Evolutionary conservation across 164 flowering plant species (phyloP).

Genomic region (Annona cherimola): DNA sequence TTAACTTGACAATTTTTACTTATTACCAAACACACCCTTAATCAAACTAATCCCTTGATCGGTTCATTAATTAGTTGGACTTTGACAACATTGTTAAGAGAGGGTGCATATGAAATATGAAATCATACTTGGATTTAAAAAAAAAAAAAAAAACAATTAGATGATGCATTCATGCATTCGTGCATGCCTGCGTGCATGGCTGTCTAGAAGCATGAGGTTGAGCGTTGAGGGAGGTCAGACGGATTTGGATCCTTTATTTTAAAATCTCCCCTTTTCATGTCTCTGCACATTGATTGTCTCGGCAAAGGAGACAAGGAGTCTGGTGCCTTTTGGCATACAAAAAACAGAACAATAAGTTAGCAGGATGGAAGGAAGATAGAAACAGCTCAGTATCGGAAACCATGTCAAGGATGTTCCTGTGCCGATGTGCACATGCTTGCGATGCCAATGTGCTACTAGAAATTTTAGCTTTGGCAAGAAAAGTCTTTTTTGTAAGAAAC

Average conservation of each 20-base stretch:
- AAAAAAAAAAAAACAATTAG: too few species aligned
- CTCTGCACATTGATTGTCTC: slow-evolving; percentile 6
- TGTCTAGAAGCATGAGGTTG: not conserved
- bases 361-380: not conserved
- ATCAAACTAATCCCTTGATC: too few species aligned
- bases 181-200: not conserved
- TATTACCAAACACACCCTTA: too few species aligned
- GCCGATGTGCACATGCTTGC: not conserved
- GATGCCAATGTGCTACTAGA: too few species aligned
- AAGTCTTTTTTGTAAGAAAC: too few species aligned
- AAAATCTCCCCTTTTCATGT: too few species aligned
- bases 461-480: too few species aligned
- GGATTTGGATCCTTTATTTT: not conserved
- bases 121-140: too few species aligned
- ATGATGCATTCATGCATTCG: not conserved
- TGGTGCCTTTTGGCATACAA: slow-evolving; percentile 2
- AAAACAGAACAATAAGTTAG: not conserved
- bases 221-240: not conserved
- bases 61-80: too few species aligned
- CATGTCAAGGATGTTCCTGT: not conserved
- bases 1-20: too few species aligned
- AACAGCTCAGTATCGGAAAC: not conserved
- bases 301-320: slow-evolving; percentile 1
- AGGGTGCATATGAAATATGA: too few species aligned
- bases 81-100: too few species aligned